Evolutionary conservation across 192 early-diverging fungal genomes (phyloP), one percentile per base, ranked within the genome.

Genomic region (Geranomyces variabilis): DNA sequence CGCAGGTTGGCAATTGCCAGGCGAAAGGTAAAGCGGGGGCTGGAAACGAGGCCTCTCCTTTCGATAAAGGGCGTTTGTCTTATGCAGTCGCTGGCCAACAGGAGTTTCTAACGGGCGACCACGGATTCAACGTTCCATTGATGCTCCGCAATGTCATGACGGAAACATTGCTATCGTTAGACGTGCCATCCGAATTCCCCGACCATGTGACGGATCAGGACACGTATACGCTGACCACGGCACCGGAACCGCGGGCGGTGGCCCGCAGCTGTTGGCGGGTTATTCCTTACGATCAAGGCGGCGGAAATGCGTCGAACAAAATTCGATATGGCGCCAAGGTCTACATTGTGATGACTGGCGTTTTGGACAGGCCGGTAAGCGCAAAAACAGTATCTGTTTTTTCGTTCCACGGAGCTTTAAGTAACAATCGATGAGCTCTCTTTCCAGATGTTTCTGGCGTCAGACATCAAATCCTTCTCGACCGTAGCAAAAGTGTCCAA

Each of bases 121-220:
- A 26, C 22, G 33, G 26, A 49, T 81, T 70, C 58, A 53, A 69
- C 28, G 64, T 67, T 9, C 77, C 72, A n/a, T 14, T 78, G 1
- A 76, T 81, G 74, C 65, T 81, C 45, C 69, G 71, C 67, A 82
- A 82, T 51, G 29, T 46, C 33, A 31, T 58, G 5, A 79, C 80
- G 3, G 33, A 73, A 24, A 70, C 62, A 59, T 49, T 62, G 41
- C 70, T 82, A 21, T 28, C 66, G 4, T 68, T 77, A 5, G 75
- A 76, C 73, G 56, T 77, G 12, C 77, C 80, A 15, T 66, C 74
- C 22, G 58, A 36, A 0, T 74, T 55, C 66, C 76, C 80, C 26
- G 67, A 71, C 66, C 14, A 59, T 26, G 49, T 78, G 15, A 46
- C 67, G 1, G 62, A 55, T 0, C 22, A 76, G 41, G 48, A 60